A percentile compares a stretch with the other conserved stretches of the same genome.
Evolutionary conservation across 768 basidiomycete genomes (phyloP).

Genomic region (Hemileccinum impolitum): DNA sequence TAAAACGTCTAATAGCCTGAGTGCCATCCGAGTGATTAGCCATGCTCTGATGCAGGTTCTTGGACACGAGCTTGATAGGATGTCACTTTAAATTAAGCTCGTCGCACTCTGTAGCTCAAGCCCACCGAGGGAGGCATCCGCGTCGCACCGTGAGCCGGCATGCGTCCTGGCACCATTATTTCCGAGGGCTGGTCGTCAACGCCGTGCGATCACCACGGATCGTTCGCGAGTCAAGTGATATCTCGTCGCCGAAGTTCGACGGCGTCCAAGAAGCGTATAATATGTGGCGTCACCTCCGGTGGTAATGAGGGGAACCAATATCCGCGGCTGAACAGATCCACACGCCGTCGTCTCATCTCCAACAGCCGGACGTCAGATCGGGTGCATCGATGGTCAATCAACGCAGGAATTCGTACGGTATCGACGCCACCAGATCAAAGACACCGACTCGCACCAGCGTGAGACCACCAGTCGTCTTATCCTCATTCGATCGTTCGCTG

Average conservation of each 20-base stretch:
- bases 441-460: neutral
- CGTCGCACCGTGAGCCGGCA: too few species aligned
- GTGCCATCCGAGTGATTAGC: too few species aligned
- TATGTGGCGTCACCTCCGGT: too few species aligned
- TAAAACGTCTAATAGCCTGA: too few species aligned
- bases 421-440: neutral
- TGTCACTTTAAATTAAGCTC: too few species aligned
- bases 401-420: neutral
- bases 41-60: too few species aligned
- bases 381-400: too few species aligned
- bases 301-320: neutral
- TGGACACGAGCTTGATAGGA: too few species aligned
- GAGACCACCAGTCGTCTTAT: neutral
- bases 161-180: too few species aligned
- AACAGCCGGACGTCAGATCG: constrained; percentile 7
- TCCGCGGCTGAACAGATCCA: constrained; percentile 7
- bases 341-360: neutral
- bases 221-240: neutral
- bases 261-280: constrained; percentile 3
- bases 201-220: constrained; percentile 15
- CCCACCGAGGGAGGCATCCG: too few species aligned
- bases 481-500: constrained; percentile 3
- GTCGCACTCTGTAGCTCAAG: too few species aligned
- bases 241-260: constrained; percentile 9
- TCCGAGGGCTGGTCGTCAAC: too few species aligned